Conservation (phyloP, 106 monocot genomes). For the Platanthera guangdongensis region DNA sequence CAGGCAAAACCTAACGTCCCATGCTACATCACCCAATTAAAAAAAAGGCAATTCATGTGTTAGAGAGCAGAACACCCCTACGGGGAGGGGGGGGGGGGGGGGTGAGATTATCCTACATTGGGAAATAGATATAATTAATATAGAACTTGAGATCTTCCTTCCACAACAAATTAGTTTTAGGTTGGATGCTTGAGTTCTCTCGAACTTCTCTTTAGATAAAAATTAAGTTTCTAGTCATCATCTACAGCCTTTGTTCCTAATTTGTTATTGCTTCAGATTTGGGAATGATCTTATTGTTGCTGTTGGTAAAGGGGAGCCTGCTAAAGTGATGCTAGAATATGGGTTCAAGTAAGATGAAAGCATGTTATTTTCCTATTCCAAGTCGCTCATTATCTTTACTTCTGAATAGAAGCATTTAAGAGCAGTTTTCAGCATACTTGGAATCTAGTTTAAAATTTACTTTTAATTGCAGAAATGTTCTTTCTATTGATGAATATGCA, state of each 20-base stretch:
- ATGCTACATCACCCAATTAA: no score
- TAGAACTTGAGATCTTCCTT: no score
- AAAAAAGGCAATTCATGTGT: no score
- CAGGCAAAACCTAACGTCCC: no score
- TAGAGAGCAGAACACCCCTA: no score
- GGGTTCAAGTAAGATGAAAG: constrained; percentile 75
- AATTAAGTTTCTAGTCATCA: background rate
- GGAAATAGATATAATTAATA: no score
- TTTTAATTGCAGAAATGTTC: constrained; percentile 66
- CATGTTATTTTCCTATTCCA: background rate
- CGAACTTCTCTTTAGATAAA: background rate
- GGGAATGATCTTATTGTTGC: constrained; percentile 76
- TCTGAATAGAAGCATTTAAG: background rate
- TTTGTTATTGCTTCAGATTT: constrained; percentile 36
- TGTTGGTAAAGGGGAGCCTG: constrained; percentile 93
- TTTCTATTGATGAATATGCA: constrained; percentile 92
- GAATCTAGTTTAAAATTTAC: background rate
- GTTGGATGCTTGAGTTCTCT: background rate
- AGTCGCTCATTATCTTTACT: background rate
- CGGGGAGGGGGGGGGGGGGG: no score
- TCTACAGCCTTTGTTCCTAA: background rate
- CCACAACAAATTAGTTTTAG: no score
- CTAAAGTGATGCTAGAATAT: constrained; percentile 83
- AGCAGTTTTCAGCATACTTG: background rate
- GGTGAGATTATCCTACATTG: no score